These are phyloP conservation scores for Mycena capillaripes DNA, from an alignment of 768 basidiomycete species.

Conservation along the genomic window DNA sequence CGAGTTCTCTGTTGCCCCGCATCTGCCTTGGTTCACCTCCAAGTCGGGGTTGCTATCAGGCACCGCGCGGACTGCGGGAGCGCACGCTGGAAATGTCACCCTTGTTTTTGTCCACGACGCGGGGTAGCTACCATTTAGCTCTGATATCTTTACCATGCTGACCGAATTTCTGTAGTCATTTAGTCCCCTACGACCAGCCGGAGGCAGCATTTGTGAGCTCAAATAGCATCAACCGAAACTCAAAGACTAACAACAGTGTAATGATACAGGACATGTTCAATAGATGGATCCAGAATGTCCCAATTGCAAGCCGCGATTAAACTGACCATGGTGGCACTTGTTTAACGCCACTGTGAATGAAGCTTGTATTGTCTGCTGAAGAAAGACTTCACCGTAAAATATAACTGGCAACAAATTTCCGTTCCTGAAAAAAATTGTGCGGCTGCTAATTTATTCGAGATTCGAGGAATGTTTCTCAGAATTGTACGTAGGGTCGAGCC, in stretches of 20 bases:
- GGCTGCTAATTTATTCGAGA: too few species aligned
- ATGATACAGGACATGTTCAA: constrained; percentile 1
- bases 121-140: background rate
- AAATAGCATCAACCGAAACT: constrained; percentile 20
- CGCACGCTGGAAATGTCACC: constrained; percentile 13
- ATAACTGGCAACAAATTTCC: too few species aligned
- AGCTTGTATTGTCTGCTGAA: too few species aligned
- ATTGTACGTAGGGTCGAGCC: too few species aligned
- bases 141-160: background rate
- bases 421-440: too few species aligned
- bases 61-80: constrained; percentile 1
- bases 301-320: too few species aligned
- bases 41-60: background rate
- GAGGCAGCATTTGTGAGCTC: too few species aligned
- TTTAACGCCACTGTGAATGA: too few species aligned
- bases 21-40: constrained; percentile 9
- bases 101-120: constrained; percentile 13
- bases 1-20: background rate
- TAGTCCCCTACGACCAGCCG: constrained; percentile 16
- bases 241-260: too few species aligned
- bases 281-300: background rate
- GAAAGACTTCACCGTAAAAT: too few species aligned
- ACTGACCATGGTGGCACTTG: too few species aligned
- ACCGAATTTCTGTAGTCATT: background rate
- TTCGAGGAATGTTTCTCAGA: too few species aligned